These are phyloP conservation scores for Cryptosporidium viatorum DNA, from an alignment of 169 alveolate genomes.

Conservation along the genomic window DNA sequence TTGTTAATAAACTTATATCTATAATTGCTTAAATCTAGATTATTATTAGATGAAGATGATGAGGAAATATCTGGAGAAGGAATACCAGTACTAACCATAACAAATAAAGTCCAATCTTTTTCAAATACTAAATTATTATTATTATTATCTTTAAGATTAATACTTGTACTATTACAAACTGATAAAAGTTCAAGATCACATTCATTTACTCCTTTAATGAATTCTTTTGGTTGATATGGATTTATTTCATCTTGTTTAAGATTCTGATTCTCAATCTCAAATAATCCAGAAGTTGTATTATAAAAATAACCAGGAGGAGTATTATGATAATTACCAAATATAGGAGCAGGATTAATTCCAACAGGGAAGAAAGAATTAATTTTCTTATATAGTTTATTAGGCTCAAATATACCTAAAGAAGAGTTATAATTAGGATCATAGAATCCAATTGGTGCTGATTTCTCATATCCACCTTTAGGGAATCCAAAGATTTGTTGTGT, in stretches of 20 bases:
- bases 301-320: slow-evolving; percentile 11
- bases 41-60: not conserved
- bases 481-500: slow-evolving; percentile 4
- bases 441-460: not conserved
- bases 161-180: slow-evolving; percentile 16
- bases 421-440: slow-evolving; percentile 9
- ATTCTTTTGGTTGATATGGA: slow-evolving; percentile 11
- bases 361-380: slow-evolving; percentile 3
- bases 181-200: slow-evolving; percentile 11
- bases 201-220: not conserved
- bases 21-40: not conserved
- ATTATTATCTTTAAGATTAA: not conserved
- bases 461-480: slow-evolving; percentile 22
- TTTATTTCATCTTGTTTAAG: not conserved
- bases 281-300: not conserved
- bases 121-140: not conserved
- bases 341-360: slow-evolving; percentile 27
- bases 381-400: not conserved
- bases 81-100: not conserved
- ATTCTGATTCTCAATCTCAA: not conserved
- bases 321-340: not conserved
- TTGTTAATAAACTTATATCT: not conserved
- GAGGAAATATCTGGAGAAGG: not conserved
- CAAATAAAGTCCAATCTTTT: slow-evolving; percentile 21
- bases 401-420: not conserved